phyloP scores from a whole-genome alignment of 176 grass and related monocot genomes.

The Paspalum vaginatum region DNA sequence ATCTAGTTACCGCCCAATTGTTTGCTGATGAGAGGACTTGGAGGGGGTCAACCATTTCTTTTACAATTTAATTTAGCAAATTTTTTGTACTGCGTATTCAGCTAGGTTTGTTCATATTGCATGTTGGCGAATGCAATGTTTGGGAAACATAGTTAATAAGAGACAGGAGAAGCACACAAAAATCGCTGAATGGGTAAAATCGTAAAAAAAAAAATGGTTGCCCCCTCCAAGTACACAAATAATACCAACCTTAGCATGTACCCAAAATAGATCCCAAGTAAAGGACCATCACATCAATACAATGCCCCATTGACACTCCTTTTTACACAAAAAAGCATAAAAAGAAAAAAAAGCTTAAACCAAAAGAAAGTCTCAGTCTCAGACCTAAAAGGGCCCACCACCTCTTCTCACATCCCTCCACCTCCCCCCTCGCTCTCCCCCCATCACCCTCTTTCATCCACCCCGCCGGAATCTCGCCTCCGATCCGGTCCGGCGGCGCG shows the following conservation, averaged over 20 bases:
- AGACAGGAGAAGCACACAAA: too few relatives aligned
- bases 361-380: slow-evolving; percentile 41
- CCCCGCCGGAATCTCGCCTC: slow-evolving; percentile 50
- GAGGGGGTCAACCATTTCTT: too few relatives aligned
- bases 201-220: neutral
- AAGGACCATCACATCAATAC: slow-evolving; percentile 10
- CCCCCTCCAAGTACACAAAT: neutral
- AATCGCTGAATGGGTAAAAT: neutral
- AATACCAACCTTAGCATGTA: slow-evolving; percentile 13
- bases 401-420: slow-evolving; percentile 32
- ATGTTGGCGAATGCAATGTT: too few relatives aligned
- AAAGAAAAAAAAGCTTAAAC: slow-evolving; percentile 23
- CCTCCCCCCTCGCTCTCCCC: slow-evolving; percentile 9
- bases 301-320: slow-evolving; percentile 5
- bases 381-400: slow-evolving; percentile 46
- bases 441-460: neutral
- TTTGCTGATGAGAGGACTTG: neutral
- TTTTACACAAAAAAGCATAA: neutral
- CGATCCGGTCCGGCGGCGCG: slow-evolving; percentile 50
- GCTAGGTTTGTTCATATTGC: too few relatives aligned
- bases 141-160: too few relatives aligned
- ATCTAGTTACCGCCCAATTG: too few relatives aligned
- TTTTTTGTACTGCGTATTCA: too few relatives aligned
- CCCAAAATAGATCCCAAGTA: slow-evolving; percentile 38
- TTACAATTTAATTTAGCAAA: too few relatives aligned